These are phyloP conservation scores for Agaricales sp. DNA, from an alignment of 1,284 basidiomycete genomes.

Conservation along the genomic window DNA sequence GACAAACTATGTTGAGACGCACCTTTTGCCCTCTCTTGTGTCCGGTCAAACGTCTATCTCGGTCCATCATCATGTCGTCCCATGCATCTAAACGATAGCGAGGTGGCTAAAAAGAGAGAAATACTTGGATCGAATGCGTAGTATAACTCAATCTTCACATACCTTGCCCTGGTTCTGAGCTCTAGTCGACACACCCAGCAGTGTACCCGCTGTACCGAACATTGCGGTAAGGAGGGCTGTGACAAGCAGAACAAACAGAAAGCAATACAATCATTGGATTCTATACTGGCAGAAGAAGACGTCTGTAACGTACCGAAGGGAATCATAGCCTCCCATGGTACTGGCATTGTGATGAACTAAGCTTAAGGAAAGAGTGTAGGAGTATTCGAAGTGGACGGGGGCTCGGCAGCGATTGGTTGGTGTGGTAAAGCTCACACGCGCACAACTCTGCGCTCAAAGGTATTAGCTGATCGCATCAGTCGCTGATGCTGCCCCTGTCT, in stretches of 20 bases:
- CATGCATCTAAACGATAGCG: constrained; percentile 80
- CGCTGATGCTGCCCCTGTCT: too few species aligned
- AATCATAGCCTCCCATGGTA: constrained; percentile 92
- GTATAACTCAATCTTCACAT: constrained; percentile 13
- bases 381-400: too few species aligned
- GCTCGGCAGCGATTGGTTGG: too few species aligned
- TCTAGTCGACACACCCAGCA: constrained; percentile 67
- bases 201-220: constrained; percentile 84
- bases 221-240: constrained; percentile 80
- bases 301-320: constrained; percentile 88
- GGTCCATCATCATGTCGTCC: constrained; percentile 93
- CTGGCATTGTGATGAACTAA: constrained; percentile 58
- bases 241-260: constrained; percentile 3
- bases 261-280: too few species aligned
- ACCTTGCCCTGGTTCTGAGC: constrained; percentile 89
- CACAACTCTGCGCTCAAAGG: too few species aligned
- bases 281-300: too few species aligned
- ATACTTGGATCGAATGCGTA: not conserved
- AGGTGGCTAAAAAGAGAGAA: constrained; percentile 44
- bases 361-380: too few species aligned
- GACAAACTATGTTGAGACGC: constrained; percentile 21
- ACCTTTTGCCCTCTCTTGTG: constrained; percentile 79
- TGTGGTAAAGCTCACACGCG: too few species aligned
- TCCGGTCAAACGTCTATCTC: constrained; percentile 84
- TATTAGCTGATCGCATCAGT: too few species aligned